phyloP scores from a whole-genome alignment of 2,329 filamentous ascomycete species.

The Aspergillus sp. region DNA sequence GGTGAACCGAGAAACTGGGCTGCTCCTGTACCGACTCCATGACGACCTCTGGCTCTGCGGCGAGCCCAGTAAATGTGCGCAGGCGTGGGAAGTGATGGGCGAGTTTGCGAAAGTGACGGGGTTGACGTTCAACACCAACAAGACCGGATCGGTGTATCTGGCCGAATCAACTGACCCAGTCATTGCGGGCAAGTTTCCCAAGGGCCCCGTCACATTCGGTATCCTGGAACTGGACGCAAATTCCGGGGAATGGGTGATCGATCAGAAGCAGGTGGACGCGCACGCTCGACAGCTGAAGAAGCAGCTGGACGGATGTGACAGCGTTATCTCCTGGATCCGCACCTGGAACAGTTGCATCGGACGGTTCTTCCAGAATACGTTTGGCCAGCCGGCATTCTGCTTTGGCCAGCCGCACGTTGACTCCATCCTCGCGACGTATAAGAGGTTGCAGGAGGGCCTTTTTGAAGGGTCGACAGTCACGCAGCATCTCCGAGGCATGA shows the following conservation, averaged over 20 bases:
- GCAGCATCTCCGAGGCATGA: constrained; percentile 49
- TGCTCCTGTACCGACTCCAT: constrained; percentile 46
- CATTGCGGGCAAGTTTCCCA: constrained; percentile 40
- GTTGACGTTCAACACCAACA: constrained; percentile 43
- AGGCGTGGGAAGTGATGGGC: constrained; percentile 45
- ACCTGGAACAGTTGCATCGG: constrained; percentile 55
- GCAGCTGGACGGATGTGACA: constrained; percentile 43
- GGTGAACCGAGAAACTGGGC: constrained; percentile 44
- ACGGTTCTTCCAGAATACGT: constrained; percentile 52
- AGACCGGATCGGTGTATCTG: constrained; percentile 51
- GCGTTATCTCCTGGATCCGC: constrained; percentile 54
- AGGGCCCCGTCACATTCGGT: constrained; percentile 53
- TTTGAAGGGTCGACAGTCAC: constrained; percentile 46
- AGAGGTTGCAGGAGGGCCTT: constrained; percentile 45
- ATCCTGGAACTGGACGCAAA: constrained; percentile 42
- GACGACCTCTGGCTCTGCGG: constrained; percentile 52
- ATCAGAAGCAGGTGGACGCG: constrained; percentile 35
- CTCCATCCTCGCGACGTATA: constrained; percentile 46
- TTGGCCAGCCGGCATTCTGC: constrained; percentile 50
- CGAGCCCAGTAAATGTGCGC: constrained; percentile 37
- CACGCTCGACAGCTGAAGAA: constrained; percentile 40
- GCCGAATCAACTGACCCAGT: constrained; percentile 20
- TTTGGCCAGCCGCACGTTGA: constrained; percentile 50
- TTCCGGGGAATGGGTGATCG: constrained; percentile 37
- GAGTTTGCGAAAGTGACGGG: constrained; percentile 43